Evolutionary conservation across 78 protist genomes (phyloP).

Genomic region (Neovahlkampfia damariscottae): DNA sequence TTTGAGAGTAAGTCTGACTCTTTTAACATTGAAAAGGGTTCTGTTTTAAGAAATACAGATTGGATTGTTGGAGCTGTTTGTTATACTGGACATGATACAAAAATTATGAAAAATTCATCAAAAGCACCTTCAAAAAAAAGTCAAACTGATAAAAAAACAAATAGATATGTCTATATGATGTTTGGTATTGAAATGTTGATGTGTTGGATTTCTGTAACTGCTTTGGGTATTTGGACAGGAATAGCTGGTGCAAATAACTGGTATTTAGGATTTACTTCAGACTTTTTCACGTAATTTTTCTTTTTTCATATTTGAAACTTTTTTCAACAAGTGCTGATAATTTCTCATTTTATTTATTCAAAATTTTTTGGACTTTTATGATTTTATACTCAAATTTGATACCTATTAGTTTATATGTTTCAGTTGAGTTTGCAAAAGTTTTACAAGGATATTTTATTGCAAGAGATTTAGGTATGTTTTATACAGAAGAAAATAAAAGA

Average conservation of each 20-base stretch:
- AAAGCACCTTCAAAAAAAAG: neutral
- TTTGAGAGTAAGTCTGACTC: too few relatives aligned
- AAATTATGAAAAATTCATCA: conserved; percentile 47
- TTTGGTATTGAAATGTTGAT: neutral
- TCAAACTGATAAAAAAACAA: conserved; percentile 3
- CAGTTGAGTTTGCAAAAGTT: conserved; percentile 75
- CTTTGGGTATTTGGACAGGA: neutral
- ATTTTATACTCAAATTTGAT: conserved; percentile 72
- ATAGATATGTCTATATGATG: neutral
- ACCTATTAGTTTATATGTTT: conserved; percentile 77
- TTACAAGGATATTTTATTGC: conserved; percentile 48
- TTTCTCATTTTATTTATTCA: neutral
- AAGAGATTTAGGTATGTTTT: conserved; percentile 25
- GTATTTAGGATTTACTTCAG: conserved; percentile 16
- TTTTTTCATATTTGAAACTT: too few relatives aligned
- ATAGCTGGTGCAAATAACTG: conserved; percentile 4
- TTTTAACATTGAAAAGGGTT: too few relatives aligned
- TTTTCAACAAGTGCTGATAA: too few relatives aligned
- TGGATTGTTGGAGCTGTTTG: conserved; percentile 43
- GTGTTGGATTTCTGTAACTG: neutral
- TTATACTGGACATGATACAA: conserved; percentile 79
- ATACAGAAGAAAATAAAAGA: neutral
- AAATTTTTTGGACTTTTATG: conserved; percentile 52
- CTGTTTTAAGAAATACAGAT: neutral
- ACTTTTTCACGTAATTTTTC: neutral